phyloP scores from a whole-genome alignment of 306 rosid genomes.

The Cicer yamashitae region DNA sequence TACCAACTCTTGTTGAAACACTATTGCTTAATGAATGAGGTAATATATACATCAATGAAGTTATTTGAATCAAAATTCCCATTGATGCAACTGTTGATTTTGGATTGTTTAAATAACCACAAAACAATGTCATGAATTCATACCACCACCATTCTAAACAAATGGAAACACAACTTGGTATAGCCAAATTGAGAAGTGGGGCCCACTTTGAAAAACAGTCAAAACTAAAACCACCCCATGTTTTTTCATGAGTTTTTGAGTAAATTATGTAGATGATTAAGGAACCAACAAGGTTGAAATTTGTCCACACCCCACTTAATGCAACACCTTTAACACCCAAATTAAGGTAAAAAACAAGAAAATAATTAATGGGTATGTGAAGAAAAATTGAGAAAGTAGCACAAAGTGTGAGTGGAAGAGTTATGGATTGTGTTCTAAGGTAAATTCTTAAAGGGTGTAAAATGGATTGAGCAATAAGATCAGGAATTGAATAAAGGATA shows the following conservation, averaged over 20 bases:
- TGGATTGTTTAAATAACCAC: conserved; percentile 71
- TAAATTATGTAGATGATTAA: conserved; percentile 60
- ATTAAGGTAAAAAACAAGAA: conserved; percentile 61
- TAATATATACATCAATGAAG: conserved; percentile 80
- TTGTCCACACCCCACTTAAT: conserved; percentile 76
- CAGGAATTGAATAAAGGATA: conserved; percentile 85
- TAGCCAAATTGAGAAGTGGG: conserved; percentile 66
- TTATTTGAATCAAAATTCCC: conserved; percentile 91
- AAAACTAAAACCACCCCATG: conserved; percentile 72
- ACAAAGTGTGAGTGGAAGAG: conserved; percentile 81
- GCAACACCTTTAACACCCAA: conserved; percentile 85
- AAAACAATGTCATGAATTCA: conserved; percentile 86
- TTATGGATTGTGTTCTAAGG: conserved; percentile 81
- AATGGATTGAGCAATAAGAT: conserved; percentile 81
- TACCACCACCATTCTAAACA: conserved; percentile 99
- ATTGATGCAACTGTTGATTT: conserved; percentile 86
- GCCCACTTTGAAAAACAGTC: conserved; percentile 70
- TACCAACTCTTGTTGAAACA: conserved; percentile 88
- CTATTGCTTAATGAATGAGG: conserved; percentile 88
- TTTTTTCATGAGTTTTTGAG: conserved; percentile 60
- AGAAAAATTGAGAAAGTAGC: conserved; percentile 69
- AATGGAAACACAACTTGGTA: conserved; percentile 89
- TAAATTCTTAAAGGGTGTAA: conserved; percentile 87
- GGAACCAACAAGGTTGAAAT: conserved; percentile 70
- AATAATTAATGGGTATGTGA: conserved; percentile 77